Evolutionary conservation across 805 yeast species (phyloP).

Genomic region (Brettanomyces anomalus): DNA sequence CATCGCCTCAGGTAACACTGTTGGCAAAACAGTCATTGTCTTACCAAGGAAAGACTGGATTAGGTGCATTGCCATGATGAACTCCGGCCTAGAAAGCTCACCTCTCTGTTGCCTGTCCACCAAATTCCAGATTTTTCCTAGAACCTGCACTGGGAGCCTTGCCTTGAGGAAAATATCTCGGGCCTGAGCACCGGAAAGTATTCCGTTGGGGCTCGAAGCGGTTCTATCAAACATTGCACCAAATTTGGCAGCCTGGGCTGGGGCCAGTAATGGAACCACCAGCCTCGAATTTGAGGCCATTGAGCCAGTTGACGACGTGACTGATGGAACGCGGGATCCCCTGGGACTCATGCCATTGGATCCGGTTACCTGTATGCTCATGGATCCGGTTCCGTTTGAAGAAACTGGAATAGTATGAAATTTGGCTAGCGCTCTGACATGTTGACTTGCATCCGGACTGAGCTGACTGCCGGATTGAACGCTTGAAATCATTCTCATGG

Average conservation of each 20-base stretch:
- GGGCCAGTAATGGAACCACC: slow-evolving; percentile 44
- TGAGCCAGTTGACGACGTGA: slow-evolving; percentile 7
- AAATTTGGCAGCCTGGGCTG: slow-evolving; percentile 53
- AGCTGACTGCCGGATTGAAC: slow-evolving; percentile 64
- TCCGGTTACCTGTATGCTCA: background rate
- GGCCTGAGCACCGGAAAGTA: slow-evolving; percentile 69
- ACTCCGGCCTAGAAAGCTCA: slow-evolving; percentile 60
- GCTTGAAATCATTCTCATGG: slow-evolving; percentile 84
- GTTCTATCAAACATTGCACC: slow-evolving; percentile 68
- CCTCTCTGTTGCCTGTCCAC: slow-evolving; percentile 77
- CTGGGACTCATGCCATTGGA: slow-evolving; percentile 7
- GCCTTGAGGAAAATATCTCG: slow-evolving; percentile 85
- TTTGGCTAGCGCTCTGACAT: slow-evolving; percentile 57
- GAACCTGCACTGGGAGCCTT: slow-evolving; percentile 60
- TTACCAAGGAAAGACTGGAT: slow-evolving; percentile 70
- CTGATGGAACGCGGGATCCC: slow-evolving; percentile 19
- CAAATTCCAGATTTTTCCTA: slow-evolving; percentile 84
- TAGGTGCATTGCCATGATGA: slow-evolving; percentile 89
- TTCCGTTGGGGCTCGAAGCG: slow-evolving; percentile 35
- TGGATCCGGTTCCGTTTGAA: slow-evolving; percentile 22
- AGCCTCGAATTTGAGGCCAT: slow-evolving; percentile 10
- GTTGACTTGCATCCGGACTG: slow-evolving; percentile 39
- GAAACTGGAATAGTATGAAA: slow-evolving; percentile 34
- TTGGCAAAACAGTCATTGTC: slow-evolving; percentile 40
- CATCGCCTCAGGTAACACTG: slow-evolving; percentile 23